Evolutionary conservation across 2,329 filamentous ascomycete genomes (phyloP).

Genomic region (Drechslerella dactyloides): DNA sequence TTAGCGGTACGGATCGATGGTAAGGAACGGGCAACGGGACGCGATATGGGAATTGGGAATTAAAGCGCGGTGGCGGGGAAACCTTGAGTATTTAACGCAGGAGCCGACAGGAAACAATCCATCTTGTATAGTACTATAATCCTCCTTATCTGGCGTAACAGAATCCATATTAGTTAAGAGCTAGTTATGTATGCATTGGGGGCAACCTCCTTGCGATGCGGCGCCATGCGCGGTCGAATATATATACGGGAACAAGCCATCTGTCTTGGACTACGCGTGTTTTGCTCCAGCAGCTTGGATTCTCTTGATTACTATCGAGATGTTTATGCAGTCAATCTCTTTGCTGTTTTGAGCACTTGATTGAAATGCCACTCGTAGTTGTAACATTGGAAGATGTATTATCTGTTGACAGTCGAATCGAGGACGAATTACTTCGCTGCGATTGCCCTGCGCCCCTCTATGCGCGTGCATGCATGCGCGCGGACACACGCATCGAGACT

Average conservation of each 20-base stretch:
- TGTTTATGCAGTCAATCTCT: no score
- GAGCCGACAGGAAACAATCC: neutral
- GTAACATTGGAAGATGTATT: neutral
- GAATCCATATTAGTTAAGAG: neutral
- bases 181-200: no score
- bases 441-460: neutral
- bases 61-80: neutral
- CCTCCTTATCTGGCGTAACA: neutral
- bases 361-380: neutral
- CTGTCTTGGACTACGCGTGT: no score
- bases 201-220: no score
- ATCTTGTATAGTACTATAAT: neutral
- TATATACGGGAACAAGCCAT: no score
- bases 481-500: neutral
- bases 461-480: conserved; percentile 3
- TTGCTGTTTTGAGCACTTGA: no score
- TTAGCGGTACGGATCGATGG: conserved; percentile 1
- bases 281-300: no score
- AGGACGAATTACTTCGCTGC: no score
- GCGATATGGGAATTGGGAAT: neutral
- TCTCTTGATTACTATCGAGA: no score
- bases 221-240: no score
- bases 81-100: conserved; percentile 5
- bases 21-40: conserved; percentile 3
- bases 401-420: neutral